phyloP scores from a whole-genome alignment of 441 rosid genomes.

The Melastoma candidum region DNA sequence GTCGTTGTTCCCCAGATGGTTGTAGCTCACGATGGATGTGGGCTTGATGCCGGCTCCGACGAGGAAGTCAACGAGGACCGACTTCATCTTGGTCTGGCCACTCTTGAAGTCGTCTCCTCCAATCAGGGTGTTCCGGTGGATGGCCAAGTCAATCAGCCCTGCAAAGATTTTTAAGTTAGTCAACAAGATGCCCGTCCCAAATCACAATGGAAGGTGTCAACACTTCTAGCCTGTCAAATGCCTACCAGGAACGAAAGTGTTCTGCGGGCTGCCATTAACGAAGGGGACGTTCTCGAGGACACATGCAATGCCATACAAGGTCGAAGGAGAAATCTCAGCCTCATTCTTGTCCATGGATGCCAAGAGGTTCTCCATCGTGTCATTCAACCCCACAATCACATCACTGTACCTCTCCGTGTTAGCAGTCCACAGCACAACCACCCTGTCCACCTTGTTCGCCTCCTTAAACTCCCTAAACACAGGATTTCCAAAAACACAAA shows the following conservation, averaged over 20 bases:
- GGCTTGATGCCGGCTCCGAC: conserved; percentile 99
- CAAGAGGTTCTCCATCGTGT: conserved; percentile 67
- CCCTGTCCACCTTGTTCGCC: conserved; percentile 67
- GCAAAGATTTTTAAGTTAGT: conserved; percentile 3
- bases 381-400: conserved; percentile 70
- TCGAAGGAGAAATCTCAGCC: conserved; percentile 89
- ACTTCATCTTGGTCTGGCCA: conserved; percentile 98
- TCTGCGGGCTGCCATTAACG: conserved; percentile 96
- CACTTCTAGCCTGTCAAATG: neutral
- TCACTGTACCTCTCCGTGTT: conserved; percentile 95
- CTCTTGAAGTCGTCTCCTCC: conserved; percentile 99
- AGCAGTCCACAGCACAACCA: conserved; percentile 91
- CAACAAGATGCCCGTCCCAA: neutral
- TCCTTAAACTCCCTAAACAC: conserved; percentile 71
- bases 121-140: conserved; percentile 69
- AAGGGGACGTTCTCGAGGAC: conserved; percentile 75
- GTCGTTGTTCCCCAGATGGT: conserved; percentile 93
- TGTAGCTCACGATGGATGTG: conserved; percentile 94
- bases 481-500: neutral
- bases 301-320: conserved; percentile 78
- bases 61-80: conserved; percentile 88
- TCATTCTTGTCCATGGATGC: conserved; percentile 70
- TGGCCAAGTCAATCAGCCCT: conserved; percentile 86
- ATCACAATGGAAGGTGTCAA: neutral
- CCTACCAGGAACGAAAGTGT: conserved; percentile 91